Conservation (phyloP, 495 filamentous ascomycete species). For the Penicillium angulare region DNA sequence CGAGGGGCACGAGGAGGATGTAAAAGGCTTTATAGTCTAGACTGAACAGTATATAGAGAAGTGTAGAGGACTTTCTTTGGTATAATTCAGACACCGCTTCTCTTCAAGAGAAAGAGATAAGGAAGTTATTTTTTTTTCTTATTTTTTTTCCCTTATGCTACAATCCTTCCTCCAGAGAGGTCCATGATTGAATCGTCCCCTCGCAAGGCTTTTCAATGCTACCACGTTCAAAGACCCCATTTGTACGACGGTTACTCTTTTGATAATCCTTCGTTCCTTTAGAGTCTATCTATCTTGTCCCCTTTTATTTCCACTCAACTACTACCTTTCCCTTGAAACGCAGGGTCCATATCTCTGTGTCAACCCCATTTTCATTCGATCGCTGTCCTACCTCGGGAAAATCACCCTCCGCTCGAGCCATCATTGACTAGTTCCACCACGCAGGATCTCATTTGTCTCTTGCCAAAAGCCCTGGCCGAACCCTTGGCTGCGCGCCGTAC, state of each 20-base stretch:
- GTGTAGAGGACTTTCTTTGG: neutral
- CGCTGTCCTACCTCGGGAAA: slow-evolving; percentile 27
- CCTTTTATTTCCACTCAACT: neutral
- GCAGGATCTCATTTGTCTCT: slow-evolving; percentile 16
- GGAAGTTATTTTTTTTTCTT: neutral
- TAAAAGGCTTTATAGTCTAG: slow-evolving; percentile 5
- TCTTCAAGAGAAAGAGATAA: neutral
- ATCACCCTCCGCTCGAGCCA: slow-evolving; percentile 11
- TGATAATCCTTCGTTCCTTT: slow-evolving; percentile 4
- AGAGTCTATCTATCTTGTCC: neutral
- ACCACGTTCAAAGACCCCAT: slow-evolving; percentile 6
- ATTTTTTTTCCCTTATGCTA: neutral
- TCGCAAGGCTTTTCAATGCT: neutral
- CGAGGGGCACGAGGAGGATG: neutral
- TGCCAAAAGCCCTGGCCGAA: neutral
- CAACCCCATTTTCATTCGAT: slow-evolving; percentile 19
- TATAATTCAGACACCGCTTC: no score
- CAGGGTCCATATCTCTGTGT: slow-evolving; percentile 18
- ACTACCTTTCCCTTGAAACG: slow-evolving; percentile 2
- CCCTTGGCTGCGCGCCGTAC: slow-evolving; percentile 15
- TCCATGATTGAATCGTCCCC: neutral
- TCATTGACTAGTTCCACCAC: slow-evolving; percentile 7
- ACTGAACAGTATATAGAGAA: neutral
- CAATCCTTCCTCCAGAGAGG: neutral
- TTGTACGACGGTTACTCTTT: slow-evolving; percentile 22